These are phyloP conservation scores for Ceratobasidium sp. DNA, from an alignment of 1,284 basidiomycete genomes.

Conservation along the genomic window DNA sequence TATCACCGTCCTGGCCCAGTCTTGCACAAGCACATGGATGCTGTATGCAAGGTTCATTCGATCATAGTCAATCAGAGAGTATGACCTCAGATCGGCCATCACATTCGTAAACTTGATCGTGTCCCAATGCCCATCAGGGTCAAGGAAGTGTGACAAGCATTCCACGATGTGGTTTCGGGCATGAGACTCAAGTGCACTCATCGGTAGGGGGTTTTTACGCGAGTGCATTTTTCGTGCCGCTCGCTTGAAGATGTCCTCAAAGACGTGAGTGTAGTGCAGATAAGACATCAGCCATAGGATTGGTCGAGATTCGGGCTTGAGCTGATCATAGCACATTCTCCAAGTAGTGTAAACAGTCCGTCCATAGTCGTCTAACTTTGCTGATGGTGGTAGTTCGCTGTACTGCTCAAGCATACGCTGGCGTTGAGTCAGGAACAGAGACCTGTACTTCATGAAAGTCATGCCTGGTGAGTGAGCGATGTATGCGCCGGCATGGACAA, in stretches of 20 bases:
- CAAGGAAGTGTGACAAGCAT: neutral
- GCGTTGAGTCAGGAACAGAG: neutral
- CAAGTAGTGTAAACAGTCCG: slow-evolving; percentile 12
- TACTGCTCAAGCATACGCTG: neutral
- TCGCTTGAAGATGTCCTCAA: slow-evolving; percentile 15
- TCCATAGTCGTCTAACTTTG: slow-evolving; percentile 10
- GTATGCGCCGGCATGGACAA: neutral
- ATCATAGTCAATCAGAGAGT: slow-evolving; percentile 18
- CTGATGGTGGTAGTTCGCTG: neutral
- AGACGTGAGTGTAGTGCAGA: slow-evolving; percentile 4
- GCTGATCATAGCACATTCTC: neutral
- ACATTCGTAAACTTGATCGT: neutral
- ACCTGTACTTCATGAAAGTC: neutral
- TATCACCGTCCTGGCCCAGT: neutral
- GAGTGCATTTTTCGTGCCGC: neutral
- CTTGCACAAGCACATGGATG: slow-evolving; percentile 1
- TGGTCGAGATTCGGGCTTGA: neutral
- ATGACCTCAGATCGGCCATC: slow-evolving; percentile 8
- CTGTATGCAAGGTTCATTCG: neutral
- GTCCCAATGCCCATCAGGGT: neutral
- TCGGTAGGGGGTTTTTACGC: neutral
- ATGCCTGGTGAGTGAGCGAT: neutral
- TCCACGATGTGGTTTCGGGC: neutral
- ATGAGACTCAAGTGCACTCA: neutral
- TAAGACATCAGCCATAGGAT: neutral